Base-by-base conservation (phyloP, 495 filamentous ascomycete genomes). In the Cercophora sp. region DNA sequence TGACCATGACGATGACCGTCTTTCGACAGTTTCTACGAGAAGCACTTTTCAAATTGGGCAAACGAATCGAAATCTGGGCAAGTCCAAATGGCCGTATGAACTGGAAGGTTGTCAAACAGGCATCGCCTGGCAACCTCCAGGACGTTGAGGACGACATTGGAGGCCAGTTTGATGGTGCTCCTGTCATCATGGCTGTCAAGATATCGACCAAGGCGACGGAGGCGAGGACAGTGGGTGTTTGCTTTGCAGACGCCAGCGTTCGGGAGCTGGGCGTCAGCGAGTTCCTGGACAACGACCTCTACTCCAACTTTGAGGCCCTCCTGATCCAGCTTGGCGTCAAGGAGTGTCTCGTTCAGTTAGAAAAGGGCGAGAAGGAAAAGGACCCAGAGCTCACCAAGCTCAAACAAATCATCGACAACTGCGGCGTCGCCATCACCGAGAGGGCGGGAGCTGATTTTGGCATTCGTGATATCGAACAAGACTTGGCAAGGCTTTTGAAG, bases 81-180 rank as follows among this genome's bases (percentile, higher is more conserved):
- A 87, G 80, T 31, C 72, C 76, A 2, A 84, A 81, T 51, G 79
- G 84, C 8, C 83, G 88, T 44, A 90, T 87, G 68, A 86, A 88
- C 57, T 98, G 94, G 93, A 96, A 94, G 63, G 68, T 92, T 34
- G 76, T 72, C 35, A 97, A 96, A 72, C 87, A 91, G 61, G 91
- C 92, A 23, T 96, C 90, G 24, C 93, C 93, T 0, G 93, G 93
- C 10, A 98, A 98, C 68, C 70, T 98, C 27, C 94, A 98, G 70
- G 94, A 96, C 66, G 85, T 98, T 29, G 93, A 98, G 68, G 94
- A 98, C 25, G 93, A 98, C 53, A 81, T 98, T 4, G 93, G 92
- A 5, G 85, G 85, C 8, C 84, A 91, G 48, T 81, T 91, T 58
- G 92, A 96, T 36, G 84, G 87, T 2, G 88, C 93, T 2, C 93